Base-by-base conservation (phyloP, 139 green algal species). In the Chlorokybus atmophyticus region DNA sequence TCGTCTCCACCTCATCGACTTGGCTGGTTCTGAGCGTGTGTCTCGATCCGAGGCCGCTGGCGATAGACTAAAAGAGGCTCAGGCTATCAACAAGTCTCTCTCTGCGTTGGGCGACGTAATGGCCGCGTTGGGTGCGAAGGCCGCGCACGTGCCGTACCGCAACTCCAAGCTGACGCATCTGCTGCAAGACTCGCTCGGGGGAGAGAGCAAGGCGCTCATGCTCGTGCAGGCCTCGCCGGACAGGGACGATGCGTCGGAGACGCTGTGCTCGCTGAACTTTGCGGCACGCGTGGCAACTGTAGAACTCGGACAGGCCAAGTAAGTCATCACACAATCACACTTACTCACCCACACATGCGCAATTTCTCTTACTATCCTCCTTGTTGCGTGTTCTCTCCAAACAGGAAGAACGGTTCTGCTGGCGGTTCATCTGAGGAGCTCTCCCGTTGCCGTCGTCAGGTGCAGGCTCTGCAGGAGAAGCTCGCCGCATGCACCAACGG, bases 111-210 rank as follows among this genome's bases (percentile, higher is more conserved):
- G 76, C 4, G 75, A 81, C 40, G 76, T 83, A 19, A 79, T 83
- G 10, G n/a, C 55, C 3, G 55, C 68, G 40, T 67, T 83, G 54
- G 41, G 54, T 53, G 23, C 24, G n/a, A 54, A 71, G 38, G 53
- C 52, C 64, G 32, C 3, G 7, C 84, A 94, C 71, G 65, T 94
- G 23, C 85, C 85, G 0, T 94, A 82, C 76, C 81, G 85, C 63
- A 94, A 94, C 82, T 84, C 71, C 68, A 90, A 87, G 76, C 79
- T 94, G 29, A 94, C 85, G 0, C 79, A 82, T 70, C 70, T 88
- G 35, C 39, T 64, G 62, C 60, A 72, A 58, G 55, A 70, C 44
- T 40, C 26, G 10, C 42, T 70, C 25, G 41, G 35, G 3, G 62
- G 62, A 4, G 17, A 70, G 24, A 38, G 39, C 40, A 70, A 70